These are phyloP conservation scores for Chrysopogon serrulatus DNA, from an alignment of 176 grass and related monocot genomes.

Conservation along the genomic window DNA sequence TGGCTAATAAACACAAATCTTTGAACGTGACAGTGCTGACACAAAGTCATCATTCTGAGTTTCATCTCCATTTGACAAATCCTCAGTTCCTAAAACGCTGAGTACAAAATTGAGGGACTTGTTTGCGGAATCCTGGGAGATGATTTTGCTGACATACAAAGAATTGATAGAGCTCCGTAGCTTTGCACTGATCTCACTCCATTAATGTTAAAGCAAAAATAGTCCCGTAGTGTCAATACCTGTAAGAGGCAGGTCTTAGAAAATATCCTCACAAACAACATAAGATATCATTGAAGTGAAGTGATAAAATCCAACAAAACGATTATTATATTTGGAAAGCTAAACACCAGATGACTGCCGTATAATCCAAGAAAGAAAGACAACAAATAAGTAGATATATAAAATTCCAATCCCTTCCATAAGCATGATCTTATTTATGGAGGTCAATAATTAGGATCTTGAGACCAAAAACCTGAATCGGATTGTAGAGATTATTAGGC, in stretches of 20 bases:
- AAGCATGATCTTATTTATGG: background rate
- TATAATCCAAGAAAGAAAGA: too few relatives aligned
- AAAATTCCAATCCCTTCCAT: background rate
- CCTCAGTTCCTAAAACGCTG: conserved; percentile 22
- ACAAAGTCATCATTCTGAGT: too few relatives aligned
- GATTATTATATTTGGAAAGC: background rate
- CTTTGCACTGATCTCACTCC: too few relatives aligned
- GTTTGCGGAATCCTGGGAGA: conserved; percentile 73
- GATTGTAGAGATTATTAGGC: too few relatives aligned
- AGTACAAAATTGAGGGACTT: conserved; percentile 67
- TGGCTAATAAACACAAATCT: conserved; percentile 90
- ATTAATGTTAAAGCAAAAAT: too few relatives aligned
- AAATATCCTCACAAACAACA: too few relatives aligned
- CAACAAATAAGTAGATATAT: background rate
- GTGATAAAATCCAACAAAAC: background rate
- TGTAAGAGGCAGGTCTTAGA: too few relatives aligned
- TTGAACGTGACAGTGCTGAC: conserved; percentile 39
- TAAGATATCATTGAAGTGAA: background rate
- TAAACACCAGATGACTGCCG: background rate
- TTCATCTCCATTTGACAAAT: conserved; percentile 30
- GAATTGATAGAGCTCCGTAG: too few relatives aligned
- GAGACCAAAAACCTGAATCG: background rate
- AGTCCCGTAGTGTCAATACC: too few relatives aligned
- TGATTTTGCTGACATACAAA: conserved; percentile 93
- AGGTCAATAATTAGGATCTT: background rate